A percentile compares a stretch with the other conserved stretches of the same genome.
Conservation (phyloP, 2,329 filamentous ascomycete genomes). For the Fusarium sp. region DNA sequence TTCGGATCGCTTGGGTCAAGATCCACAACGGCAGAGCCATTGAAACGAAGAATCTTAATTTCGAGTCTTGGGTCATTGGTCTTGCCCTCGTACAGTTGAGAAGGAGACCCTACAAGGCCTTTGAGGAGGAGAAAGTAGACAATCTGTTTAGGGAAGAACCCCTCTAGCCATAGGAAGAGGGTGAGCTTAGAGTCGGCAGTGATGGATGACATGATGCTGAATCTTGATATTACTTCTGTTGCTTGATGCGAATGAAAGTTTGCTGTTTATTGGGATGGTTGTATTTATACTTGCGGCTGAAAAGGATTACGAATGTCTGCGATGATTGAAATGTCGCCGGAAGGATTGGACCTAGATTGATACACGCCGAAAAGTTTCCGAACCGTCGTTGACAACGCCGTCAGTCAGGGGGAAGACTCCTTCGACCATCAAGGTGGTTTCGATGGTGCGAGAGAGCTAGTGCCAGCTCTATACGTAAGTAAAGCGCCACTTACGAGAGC, state of each 20-base stretch:
- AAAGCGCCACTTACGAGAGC: too few species aligned
- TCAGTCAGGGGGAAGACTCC: not conserved
- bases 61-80: not conserved
- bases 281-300: not conserved
- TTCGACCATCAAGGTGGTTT: not conserved
- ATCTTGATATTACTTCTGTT: not conserved
- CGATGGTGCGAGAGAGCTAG: not conserved
- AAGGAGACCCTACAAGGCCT: not conserved
- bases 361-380: not conserved
- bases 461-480: too few species aligned
- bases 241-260: not conserved
- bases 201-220: not conserved
- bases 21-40: not conserved
- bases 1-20: not conserved
- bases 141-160: not conserved
- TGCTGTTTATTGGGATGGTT: not conserved
- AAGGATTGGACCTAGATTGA: not conserved
- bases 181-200: not conserved
- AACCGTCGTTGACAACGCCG: not conserved
- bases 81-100: not conserved
- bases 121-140: not conserved
- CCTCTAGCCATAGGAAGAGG: not conserved
- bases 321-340: not conserved
- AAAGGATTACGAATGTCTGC: not conserved
- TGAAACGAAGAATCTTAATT: not conserved